Evolutionary conservation across 2,329 filamentous ascomycete genomes (phyloP).

Genomic region (Elsinoe arachidis): DNA sequence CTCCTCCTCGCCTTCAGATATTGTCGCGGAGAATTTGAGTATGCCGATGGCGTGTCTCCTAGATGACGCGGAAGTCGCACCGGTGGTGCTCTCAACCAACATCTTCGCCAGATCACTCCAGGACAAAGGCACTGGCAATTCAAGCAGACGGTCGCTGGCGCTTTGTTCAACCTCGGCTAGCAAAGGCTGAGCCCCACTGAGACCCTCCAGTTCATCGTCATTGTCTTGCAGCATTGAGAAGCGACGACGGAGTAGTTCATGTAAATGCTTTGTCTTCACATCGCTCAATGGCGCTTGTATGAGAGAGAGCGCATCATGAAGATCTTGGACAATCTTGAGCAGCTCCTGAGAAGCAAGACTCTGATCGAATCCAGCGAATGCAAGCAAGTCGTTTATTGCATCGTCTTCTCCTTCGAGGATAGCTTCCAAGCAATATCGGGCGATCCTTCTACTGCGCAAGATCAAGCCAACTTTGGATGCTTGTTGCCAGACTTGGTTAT

Average conservation of each 20-base stretch:
- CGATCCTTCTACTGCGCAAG: conserved; percentile 49
- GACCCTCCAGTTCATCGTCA: not conserved
- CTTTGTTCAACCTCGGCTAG: not conserved
- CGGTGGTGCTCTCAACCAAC: not conserved
- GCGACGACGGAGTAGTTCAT: conserved; percentile 33
- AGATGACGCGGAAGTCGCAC: not conserved
- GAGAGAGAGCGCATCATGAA: conserved; percentile 49
- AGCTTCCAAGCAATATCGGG: conserved; percentile 55
- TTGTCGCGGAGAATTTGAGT: not conserved
- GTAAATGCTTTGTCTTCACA: conserved; percentile 43
- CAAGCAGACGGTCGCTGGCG: not conserved
- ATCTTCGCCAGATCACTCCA: not conserved
- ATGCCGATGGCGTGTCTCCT: not conserved
- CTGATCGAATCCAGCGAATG: conserved; percentile 51
- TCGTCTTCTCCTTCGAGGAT: conserved; percentile 55
- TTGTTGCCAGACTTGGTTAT: conserved; percentile 56
- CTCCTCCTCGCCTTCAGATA: not conserved
- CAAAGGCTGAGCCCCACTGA: conserved; percentile 1
- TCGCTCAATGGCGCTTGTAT: conserved; percentile 42
- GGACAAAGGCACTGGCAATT: not conserved
- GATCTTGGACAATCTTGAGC: conserved; percentile 37
- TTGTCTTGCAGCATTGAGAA: not conserved
- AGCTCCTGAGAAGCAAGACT: conserved; percentile 46
- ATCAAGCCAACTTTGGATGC: conserved; percentile 38
- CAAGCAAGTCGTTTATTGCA: conserved; percentile 43